Conservation (phyloP, 139 green algal genomes). For the Gonium pectorale region DNA sequence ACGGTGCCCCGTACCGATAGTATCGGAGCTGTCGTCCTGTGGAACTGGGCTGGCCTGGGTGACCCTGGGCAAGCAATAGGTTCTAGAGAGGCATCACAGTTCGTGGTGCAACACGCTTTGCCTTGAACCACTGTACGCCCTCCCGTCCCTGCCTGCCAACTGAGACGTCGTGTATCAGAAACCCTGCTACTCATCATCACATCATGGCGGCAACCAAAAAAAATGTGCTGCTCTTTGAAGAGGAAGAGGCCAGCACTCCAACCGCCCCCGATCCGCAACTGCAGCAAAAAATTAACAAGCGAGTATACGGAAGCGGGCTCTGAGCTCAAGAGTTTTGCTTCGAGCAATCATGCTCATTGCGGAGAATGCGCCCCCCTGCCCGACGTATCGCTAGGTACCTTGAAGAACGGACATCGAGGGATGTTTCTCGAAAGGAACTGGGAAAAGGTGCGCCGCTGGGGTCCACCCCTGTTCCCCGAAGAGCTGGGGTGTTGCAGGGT, state of each 20-base stretch:
- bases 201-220: too few relatives aligned
- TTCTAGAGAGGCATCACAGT: too few relatives aligned
- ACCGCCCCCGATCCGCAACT: not conserved
- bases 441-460: not conserved
- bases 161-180: too few relatives aligned
- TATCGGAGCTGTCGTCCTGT: too few relatives aligned
- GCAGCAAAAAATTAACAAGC: constrained; percentile 13
- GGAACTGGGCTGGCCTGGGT: too few relatives aligned
- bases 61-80: too few relatives aligned
- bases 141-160: too few relatives aligned
- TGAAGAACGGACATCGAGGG: not conserved
- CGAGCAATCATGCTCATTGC: not conserved
- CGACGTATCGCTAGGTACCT: not conserved
- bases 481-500: not conserved
- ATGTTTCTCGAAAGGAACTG: not conserved
- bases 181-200: too few relatives aligned
- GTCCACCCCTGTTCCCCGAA: not conserved
- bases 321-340: not conserved
- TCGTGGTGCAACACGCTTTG: too few relatives aligned
- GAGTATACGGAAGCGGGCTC: not conserved
- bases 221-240: constrained; percentile 1
- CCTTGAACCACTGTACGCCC: too few relatives aligned
- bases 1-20: too few relatives aligned
- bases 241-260: not conserved
- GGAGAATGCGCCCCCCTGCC: not conserved